Evolutionary conservation across 2,329 filamentous ascomycete genomes (phyloP), one percentile per base, ranked within the genome.

Genomic region (Venturia nashicola): DNA sequence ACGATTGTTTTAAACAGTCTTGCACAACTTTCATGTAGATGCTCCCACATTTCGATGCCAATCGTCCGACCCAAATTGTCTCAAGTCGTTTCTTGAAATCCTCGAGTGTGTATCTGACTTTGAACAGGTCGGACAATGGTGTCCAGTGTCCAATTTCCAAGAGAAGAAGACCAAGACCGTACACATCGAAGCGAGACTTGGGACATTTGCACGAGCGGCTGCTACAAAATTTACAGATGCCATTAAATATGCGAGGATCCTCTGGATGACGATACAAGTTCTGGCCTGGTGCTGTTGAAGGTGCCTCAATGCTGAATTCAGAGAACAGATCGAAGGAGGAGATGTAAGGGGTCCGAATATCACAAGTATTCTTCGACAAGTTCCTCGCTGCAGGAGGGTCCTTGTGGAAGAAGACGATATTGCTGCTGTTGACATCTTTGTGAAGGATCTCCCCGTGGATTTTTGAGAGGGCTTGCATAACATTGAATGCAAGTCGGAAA

Each of bases 101-200:
- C 20, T 77, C 74, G 23, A 83, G 75, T 0, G 84, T 80, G 36
- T 86, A 82, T 66, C 86, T 83, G 0, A 83, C 76, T 34, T 89
- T 82, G 70, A 80, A 80, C 14, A 84, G 55, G 73, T 79, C 82
- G 63, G 80, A 80, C 34, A 91, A 78, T 12, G 84, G 86, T 3
- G 83, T 84, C 89, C 89, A 93, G 9, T 92, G 75, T 7, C 89
- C 89, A 62, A 92, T 84, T 7, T 89, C 89, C 2, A 91, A 77
- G 0, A 93, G 79, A 4, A 91, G 76, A 76, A 91, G 83, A 20
- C 87, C 87, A 1, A 93, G 78, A 7, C 87, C 86, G 71, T 91
- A 91, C 2, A 92, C 76, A 66, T 92, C 89, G 40, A 78, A 81
- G 36, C 70, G 70, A 34, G 39, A 63, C 75, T 74, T 67, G 77